Conservation (phyloP, 768 basidiomycete species). For the Neoboletus magnificus region DNA sequence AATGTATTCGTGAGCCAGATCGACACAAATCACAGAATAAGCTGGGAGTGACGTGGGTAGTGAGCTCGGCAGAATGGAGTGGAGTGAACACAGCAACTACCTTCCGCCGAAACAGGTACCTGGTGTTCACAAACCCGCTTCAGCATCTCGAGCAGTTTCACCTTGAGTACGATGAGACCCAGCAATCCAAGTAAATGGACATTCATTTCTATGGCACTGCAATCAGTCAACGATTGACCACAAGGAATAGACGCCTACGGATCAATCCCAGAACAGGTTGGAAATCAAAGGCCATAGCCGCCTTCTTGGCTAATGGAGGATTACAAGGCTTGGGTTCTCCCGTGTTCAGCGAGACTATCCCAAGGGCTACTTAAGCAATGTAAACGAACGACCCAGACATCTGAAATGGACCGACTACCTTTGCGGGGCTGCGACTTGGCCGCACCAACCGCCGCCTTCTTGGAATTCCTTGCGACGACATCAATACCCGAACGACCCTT, state of each 20-base stretch:
- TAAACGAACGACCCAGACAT: not conserved
- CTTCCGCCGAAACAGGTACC: conserved; percentile 40
- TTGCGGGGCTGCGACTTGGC: conserved; percentile 46
- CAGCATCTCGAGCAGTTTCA: conserved; percentile 63
- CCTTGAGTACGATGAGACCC: conserved; percentile 60
- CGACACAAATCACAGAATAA: conserved; percentile 60
- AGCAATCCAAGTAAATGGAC: conserved; percentile 66
- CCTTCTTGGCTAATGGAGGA: not conserved
- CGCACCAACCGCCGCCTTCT: conserved; percentile 25
- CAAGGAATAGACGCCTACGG: conserved; percentile 39
- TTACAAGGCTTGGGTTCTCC: conserved; percentile 1
- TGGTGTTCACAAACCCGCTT: conserved; percentile 57
- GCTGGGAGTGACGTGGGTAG: conserved; percentile 33
- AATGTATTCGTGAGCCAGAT: conserved; percentile 77
- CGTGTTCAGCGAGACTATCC: conserved; percentile 19
- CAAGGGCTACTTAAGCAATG: conserved; percentile 2
- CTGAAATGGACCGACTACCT: conserved; percentile 26
- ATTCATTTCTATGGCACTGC: conserved; percentile 43
- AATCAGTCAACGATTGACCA: not conserved
- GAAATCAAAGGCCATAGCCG: conserved; percentile 21
- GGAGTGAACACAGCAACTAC: conserved; percentile 42
- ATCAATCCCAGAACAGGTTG: conserved; percentile 44
- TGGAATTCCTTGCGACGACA: conserved; percentile 1
- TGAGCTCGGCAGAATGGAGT: not conserved
- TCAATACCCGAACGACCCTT: conserved; percentile 34